phyloP scores from a whole-genome alignment of 83 land plant genomes.

The Isoetes engelmannii region DNA sequence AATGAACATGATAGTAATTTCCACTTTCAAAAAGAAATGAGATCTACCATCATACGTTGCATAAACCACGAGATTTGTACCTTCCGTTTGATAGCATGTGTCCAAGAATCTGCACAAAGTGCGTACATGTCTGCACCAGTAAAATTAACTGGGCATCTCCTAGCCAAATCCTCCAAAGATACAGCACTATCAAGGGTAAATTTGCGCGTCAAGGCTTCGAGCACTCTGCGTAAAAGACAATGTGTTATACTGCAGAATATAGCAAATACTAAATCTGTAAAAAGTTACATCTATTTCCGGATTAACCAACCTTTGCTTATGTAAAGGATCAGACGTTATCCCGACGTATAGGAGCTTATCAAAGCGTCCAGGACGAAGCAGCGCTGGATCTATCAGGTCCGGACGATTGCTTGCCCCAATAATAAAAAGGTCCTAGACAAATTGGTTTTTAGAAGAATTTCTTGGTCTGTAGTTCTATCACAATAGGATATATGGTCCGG shows the following conservation, averaged over 20 bases:
- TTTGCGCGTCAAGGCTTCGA: slow-evolving; percentile 76
- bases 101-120: slow-evolving; percentile 97
- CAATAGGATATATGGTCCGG: no score
- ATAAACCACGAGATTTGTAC: slow-evolving; percentile 29
- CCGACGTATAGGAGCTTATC: slow-evolving; percentile 94
- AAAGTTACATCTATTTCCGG: not conserved
- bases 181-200: slow-evolving; percentile 74
- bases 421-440: slow-evolving; percentile 74
- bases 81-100: slow-evolving; percentile 81
- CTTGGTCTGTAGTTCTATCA: not conserved
- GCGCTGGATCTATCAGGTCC: slow-evolving; percentile 92
- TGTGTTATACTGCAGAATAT: no score
- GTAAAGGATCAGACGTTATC: slow-evolving; percentile 65
- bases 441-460: slow-evolving; percentile 1
- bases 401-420: slow-evolving; percentile 97
- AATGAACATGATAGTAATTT: not conserved
- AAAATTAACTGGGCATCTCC: slow-evolving; percentile 78
- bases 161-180: slow-evolving; percentile 56
- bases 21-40: not conserved
- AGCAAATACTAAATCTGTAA: no score
- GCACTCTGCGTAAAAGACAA: slow-evolving; percentile 45
- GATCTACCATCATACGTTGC: slow-evolving; percentile 9
- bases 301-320: slow-evolving; percentile 55
- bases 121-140: slow-evolving; percentile 99
- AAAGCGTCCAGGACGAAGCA: slow-evolving; percentile 87